phyloP scores from a whole-genome alignment of 1,139 yeast species.

The Pneumocystis jirovecii region DNA sequence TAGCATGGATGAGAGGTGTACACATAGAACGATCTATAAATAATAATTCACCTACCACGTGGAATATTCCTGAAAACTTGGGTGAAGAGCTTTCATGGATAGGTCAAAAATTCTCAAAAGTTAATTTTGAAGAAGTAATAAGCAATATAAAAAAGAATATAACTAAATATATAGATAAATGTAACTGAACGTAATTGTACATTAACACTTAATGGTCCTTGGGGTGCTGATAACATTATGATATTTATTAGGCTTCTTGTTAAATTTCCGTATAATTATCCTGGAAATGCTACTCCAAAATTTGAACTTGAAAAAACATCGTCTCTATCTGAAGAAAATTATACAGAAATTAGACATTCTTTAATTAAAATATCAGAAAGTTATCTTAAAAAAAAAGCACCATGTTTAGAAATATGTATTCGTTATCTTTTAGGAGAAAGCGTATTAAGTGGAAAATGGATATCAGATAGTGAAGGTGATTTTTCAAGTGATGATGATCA shows the following conservation, averaged over 20 bases:
- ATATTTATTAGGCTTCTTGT: slow-evolving; percentile 57
- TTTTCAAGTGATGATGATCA: slow-evolving; percentile 11
- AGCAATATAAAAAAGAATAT: background rate
- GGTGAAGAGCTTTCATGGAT: slow-evolving; percentile 86
- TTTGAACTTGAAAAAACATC: slow-evolving; percentile 67
- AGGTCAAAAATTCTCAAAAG: slow-evolving; percentile 79
- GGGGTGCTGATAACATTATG: slow-evolving; percentile 37
- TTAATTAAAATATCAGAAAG: slow-evolving; percentile 43
- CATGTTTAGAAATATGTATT: slow-evolving; percentile 69
- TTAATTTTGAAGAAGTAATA: slow-evolving; percentile 50
- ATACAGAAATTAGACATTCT: slow-evolving; percentile 36
- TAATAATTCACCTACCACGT: slow-evolving; percentile 25
- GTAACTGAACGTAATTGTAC: slow-evolving; percentile 73
- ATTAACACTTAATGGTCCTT: slow-evolving; percentile 66
- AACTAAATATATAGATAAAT: slow-evolving; percentile 33
- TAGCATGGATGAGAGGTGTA: slow-evolving; percentile 91
- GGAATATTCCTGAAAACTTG: slow-evolving; percentile 41
- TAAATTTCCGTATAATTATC: slow-evolving; percentile 57
- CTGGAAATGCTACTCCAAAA: slow-evolving; percentile 38
- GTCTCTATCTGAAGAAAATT: slow-evolving; percentile 38
- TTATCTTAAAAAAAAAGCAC: slow-evolving; percentile 43
- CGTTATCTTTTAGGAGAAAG: slow-evolving; percentile 72
- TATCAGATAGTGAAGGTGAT: slow-evolving; percentile 29
- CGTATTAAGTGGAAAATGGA: slow-evolving; percentile 26
- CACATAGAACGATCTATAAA: slow-evolving; percentile 42